Conservation (phyloP, 2,329 filamentous ascomycete species). For the Zymoseptoria crescenta region DNA sequence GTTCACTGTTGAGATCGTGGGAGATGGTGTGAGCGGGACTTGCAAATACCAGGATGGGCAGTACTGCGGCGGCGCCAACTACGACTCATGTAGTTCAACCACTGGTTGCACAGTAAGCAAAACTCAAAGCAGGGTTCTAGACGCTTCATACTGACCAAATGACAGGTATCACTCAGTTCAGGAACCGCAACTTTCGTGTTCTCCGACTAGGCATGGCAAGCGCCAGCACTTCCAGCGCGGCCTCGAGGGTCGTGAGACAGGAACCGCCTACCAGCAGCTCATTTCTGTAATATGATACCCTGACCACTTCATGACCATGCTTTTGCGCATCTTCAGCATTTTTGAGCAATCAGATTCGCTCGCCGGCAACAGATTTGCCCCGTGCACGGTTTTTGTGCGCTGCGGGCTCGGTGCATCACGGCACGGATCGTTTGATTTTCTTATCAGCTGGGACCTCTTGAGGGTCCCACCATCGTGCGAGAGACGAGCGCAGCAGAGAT, state of each 20-base stretch:
- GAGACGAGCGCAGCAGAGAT: background rate
- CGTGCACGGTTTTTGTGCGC: conserved; percentile 12
- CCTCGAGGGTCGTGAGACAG: conserved; percentile 6
- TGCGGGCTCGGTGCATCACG: conserved; percentile 18
- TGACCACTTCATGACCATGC: conserved; percentile 8
- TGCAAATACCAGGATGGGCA: conserved; percentile 61
- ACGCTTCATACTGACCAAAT: conserved; percentile 10
- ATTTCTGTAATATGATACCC: conserved; percentile 20
- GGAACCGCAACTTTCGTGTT: conserved; percentile 45
- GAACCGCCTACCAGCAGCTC: conserved; percentile 13
- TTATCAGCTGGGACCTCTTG: background rate
- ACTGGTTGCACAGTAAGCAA: conserved; percentile 74
- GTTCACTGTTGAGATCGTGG: conserved; percentile 70
- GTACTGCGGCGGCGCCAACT: conserved; percentile 48
- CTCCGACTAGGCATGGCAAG: conserved; percentile 19
- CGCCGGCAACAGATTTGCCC: conserved; percentile 14
- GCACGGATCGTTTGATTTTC: conserved; percentile 13
- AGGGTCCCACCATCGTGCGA: background rate
- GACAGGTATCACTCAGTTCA: conserved; percentile 42
- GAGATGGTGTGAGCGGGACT: conserved; percentile 50
- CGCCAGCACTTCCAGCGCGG: conserved; percentile 7
- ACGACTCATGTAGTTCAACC: conserved; percentile 39
- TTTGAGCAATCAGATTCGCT: background rate
- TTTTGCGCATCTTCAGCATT: conserved; percentile 1
- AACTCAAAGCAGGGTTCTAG: background rate